Conservation (phyloP, 108 stramenopile genomes). For the Seminavis robusta region DNA sequence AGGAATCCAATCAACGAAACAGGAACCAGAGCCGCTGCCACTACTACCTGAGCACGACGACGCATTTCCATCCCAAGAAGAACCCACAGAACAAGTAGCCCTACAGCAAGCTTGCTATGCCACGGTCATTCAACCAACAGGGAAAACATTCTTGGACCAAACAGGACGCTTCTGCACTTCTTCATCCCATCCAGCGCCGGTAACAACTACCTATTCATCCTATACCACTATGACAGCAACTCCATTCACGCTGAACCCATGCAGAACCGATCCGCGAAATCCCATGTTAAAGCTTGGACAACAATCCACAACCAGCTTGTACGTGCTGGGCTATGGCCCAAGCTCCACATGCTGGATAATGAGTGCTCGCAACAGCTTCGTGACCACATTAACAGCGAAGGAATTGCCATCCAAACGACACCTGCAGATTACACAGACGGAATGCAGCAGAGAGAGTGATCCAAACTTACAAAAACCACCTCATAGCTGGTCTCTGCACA, state of each 20-base stretch:
- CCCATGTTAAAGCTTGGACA: not conserved
- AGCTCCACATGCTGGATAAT: constrained; percentile 18
- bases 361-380: constrained; percentile 10
- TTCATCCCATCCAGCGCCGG: constrained; percentile 18
- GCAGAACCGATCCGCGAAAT: not conserved
- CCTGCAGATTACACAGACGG: constrained; percentile 27
- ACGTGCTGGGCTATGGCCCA: not conserved
- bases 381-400: constrained; percentile 2
- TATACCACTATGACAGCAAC: constrained; percentile 39
- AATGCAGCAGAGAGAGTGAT: constrained; percentile 56
- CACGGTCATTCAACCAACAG: constrained; percentile 8
- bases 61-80: not conserved
- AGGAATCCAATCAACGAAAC: not conserved
- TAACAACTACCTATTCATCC: constrained; percentile 34
- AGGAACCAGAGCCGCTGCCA: not conserved
- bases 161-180: constrained; percentile 32
- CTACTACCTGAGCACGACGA: not conserved
- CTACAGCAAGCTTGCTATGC: constrained; percentile 16
- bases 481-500: constrained; percentile 35
- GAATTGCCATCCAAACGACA: constrained; percentile 25
- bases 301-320: constrained; percentile 4
- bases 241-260: constrained; percentile 27
- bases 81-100: not conserved
- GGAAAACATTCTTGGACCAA: constrained; percentile 34
- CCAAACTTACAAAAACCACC: constrained; percentile 42